Evolutionary conservation across 2,329 filamentous ascomycete genomes (phyloP), one percentile per base, ranked within the genome.

Genomic region (Microcera coccophila): DNA sequence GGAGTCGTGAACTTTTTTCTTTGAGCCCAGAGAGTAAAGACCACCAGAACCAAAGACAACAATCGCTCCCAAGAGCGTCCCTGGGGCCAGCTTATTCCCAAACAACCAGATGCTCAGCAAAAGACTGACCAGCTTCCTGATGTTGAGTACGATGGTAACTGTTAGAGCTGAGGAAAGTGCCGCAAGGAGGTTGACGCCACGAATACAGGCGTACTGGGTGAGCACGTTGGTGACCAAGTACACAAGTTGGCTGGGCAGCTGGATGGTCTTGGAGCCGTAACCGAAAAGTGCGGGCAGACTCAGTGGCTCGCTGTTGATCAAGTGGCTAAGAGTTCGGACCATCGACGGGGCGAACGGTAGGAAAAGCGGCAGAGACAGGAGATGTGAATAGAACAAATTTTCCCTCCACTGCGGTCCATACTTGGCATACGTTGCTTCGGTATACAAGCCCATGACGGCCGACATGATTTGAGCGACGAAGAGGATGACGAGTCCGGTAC

Each of bases 61-160:
- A 4, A 81, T 72, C 1, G 91, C 90, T 3, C 93, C 93, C 4
- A 88, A 46, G 40, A 95, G 67, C 47, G 95, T 95, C 29, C 88
- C 84, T 1, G 74, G 68, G 11, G 85, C 81, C 51, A 98, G 72
- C 29, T 77, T 69, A 62, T 98, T 96, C 4, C 91, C 93, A 67
- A 98, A 98, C 2, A 98, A 67, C 78, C 90, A 91, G 45, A 97
- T 94, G 56, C 90, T 96, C 45, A 97, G 65, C 48, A 97, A 71
- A 47, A 97, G 77, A 58, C 90, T 96, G 42, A 95, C 85, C 16
- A 98, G 73, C 67, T 98, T 98, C 55, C 93, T 80, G 47, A 98
- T 87, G 63, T 97, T 98, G 47, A 98, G 74, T 36, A 97, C 90
- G 56, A 98, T 95, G 2, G 91, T 96, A 18, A 98, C 93, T 1